Evolutionary conservation across 176 grass and related monocot genomes (phyloP), one percentile per base, ranked within the genome.

Genomic region (Zizania latifolia): DNA sequence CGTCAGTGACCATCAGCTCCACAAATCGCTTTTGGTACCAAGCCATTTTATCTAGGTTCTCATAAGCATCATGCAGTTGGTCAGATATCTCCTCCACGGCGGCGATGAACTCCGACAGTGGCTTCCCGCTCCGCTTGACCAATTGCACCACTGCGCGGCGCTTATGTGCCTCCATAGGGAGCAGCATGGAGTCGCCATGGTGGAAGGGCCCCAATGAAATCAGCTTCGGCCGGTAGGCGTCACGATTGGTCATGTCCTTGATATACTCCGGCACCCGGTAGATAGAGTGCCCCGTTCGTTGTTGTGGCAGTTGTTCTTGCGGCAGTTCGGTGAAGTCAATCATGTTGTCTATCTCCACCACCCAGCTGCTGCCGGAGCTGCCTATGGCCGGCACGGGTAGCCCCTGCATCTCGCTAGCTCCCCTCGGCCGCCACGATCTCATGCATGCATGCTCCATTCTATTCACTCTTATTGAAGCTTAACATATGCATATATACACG

Each of bases 81-180:
- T 70, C 34, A 4, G 48, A 55, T 9, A 71, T 77, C 9, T 51
- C 81, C 15, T 65, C 48, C 29, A 89, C 62, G 10, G 77, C 48
- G 0, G 23, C 76, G 0, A 78, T 43, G 50, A 89, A 87, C 2
- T 81, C 68, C 5, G 17, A 6, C 2, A 78, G 12, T 5, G 46
- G 80, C 83, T 66, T 84, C 5, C 45, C 22, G 7, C 77, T 9
- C 15, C 87, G 68, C 43, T 28, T 80, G 17, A 84, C 66, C 3
- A 89, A 29, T 69, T 87, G 83, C 53, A 74, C 48, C 0, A 86
- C 54, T 2, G 90, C 77, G 8, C 78, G 60, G 39, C 62, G 74
- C 79, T 92, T 92, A 74, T 92, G 85, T 48, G 80, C 73, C 67
- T 93, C 90, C 73, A 93, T 89, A 44, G 81, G 72, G 4, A 51